Base-by-base conservation (phyloP, 2,329 filamentous ascomycete species). In the Fusarium nygamai region DNA sequence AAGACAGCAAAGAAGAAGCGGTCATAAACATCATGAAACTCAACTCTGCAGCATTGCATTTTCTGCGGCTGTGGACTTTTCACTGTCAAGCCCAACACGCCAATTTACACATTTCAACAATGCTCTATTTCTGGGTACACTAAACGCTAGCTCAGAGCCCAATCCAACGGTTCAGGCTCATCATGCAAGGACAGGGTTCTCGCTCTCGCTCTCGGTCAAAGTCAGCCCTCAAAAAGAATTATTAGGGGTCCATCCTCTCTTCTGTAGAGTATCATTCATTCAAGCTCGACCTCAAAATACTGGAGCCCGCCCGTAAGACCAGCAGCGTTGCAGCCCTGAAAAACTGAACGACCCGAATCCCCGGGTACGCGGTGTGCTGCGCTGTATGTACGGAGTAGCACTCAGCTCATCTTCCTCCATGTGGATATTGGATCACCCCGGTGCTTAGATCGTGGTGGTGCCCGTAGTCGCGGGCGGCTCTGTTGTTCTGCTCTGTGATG, bases 101-200 rank as follows among this genome's bases (percentile, higher is more conserved):
- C 24, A 51, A 44, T 63, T 60, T 47, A 60, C 38, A 34, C 48
- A 48, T 51, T 53, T 39, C 41, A 61, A 64, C 31, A 58, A 41
- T 50, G 27, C 64, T 56, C 65, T 69, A 69, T 69, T 69, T 61
- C 54, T 46, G 53, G 54, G 64, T 36, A 65, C 56, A 47, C 66
- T 68, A 62, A 56, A 66, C 43, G 36, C 51, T 70, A 46, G 60
- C 51, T 60, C 58, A 47, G 67, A 75, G 72, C 72, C 66, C 76
- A 78, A 73, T 67, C 57, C 67, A 74, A 75, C 61, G 66, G 74
- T 74, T 78, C 76, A 78, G 76, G 76, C 67, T 77, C 62, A 69
- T 56, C 47, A 61, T 67, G 67, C 75, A 78, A 63, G 75, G 75
- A 62, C 75, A 66, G 59, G 73, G 73, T 60, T 41, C 33, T 46